Percentiles rank a stretch among this genome's conserved stretches.
Evolutionary conservation across 2,329 filamentous ascomycete genomes (phyloP).

Genomic region (Ophiostoma piceae): DNA sequence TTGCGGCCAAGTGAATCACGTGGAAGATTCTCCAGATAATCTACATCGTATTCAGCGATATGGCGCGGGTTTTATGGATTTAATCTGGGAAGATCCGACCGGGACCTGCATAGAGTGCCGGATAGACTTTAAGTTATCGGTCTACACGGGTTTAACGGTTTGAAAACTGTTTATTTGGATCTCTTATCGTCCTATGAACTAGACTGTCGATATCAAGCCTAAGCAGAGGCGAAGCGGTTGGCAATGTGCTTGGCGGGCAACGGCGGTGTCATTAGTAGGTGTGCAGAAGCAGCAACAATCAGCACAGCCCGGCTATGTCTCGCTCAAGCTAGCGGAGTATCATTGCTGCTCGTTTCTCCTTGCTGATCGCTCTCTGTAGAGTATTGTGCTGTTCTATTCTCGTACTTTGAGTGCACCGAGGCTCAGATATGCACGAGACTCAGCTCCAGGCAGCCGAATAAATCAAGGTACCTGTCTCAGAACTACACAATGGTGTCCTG

Average conservation of each 20-base stretch:
- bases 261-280: not conserved
- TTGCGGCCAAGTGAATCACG: not conserved
- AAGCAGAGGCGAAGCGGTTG: not conserved
- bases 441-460: conserved; percentile 15
- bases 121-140: not conserved
- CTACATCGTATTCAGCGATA: too few relatives aligned
- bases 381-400: not conserved
- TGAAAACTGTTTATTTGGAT: not conserved
- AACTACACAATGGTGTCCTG: too few relatives aligned
- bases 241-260: not conserved
- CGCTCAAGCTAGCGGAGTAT: not conserved
- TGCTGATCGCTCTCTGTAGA: not conserved
- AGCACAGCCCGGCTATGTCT: not conserved
- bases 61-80: not conserved
- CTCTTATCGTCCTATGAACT: not conserved
- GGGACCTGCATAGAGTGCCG: not conserved
- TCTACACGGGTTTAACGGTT: not conserved
- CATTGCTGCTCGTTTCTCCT: not conserved
- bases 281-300: not conserved
- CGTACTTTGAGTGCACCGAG: not conserved
- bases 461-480: not conserved
- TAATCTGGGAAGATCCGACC: not conserved
- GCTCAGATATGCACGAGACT: not conserved
- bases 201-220: not conserved
- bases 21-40: not conserved